phyloP scores from a whole-genome alignment of 495 filamentous ascomycete genomes.

The Geoglossum glabrum region DNA sequence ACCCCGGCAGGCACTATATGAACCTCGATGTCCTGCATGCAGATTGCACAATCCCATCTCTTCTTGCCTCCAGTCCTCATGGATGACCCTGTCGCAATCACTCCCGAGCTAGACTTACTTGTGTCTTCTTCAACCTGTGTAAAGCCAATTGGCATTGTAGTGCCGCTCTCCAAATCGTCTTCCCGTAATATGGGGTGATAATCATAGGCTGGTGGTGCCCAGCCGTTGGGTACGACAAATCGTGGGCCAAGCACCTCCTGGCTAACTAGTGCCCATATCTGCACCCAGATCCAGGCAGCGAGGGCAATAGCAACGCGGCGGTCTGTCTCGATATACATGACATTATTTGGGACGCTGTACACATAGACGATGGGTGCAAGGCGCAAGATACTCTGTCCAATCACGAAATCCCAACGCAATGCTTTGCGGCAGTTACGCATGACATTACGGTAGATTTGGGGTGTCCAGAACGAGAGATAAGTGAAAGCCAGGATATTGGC shows the following conservation, averaged over 20 bases:
- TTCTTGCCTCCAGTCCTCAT: not conserved
- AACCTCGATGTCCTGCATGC: constrained; percentile 76
- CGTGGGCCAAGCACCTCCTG: constrained; percentile 78
- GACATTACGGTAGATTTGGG: constrained; percentile 79
- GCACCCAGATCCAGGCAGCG: constrained; percentile 77
- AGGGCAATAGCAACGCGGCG: constrained; percentile 37
- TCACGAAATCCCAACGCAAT: constrained; percentile 67
- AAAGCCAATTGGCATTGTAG: constrained; percentile 54
- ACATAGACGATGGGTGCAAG: constrained; percentile 67
- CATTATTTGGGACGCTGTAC: constrained; percentile 49
- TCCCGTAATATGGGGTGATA: constrained; percentile 87
- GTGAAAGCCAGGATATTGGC: constrained; percentile 42
- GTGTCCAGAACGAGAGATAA: constrained; percentile 80
- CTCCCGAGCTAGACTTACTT: constrained; percentile 7
- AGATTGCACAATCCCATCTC: constrained; percentile 78
- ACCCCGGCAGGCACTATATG: constrained; percentile 42
- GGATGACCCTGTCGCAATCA: constrained; percentile 18
- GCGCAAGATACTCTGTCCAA: constrained; percentile 62
- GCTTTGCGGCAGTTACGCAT: constrained; percentile 81
- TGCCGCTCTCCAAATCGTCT: constrained; percentile 54
- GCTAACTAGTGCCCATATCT: constrained; percentile 52
- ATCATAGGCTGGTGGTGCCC: constrained; percentile 73
- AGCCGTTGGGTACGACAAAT: constrained; percentile 48
- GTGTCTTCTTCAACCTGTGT: constrained; percentile 16
- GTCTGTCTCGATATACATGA: constrained; percentile 60